Conservation (phyloP, 495 filamentous ascomycete species). For the Penicillium manginii region DNA sequence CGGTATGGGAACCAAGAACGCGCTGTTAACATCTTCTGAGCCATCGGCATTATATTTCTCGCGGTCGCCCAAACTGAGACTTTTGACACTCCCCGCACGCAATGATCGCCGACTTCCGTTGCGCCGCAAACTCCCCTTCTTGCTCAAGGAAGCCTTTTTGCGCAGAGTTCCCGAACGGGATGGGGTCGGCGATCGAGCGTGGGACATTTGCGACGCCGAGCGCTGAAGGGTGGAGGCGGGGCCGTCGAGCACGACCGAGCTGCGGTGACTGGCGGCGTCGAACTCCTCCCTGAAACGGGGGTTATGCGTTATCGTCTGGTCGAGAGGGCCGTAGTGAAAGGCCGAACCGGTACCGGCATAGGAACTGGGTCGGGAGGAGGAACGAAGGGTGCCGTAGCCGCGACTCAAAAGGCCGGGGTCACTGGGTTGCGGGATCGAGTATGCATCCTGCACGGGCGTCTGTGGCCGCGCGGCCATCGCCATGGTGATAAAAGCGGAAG, state of each 20-base stretch:
- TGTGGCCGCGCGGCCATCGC: slow-evolving; percentile 48
- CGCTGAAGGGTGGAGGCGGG: slow-evolving; percentile 44
- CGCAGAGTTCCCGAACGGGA: slow-evolving; percentile 79
- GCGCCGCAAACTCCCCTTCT: slow-evolving; percentile 74
- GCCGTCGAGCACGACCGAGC: slow-evolving; percentile 59
- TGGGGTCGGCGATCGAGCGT: slow-evolving; percentile 53
- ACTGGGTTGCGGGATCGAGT: slow-evolving; percentile 35
- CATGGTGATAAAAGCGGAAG: slow-evolving; percentile 36
- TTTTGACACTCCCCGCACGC: slow-evolving; percentile 81
- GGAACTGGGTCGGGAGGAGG: slow-evolving; percentile 44
- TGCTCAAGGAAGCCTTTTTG: slow-evolving; percentile 80
- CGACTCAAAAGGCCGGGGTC: slow-evolving; percentile 35
- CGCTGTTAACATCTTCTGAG: slow-evolving; percentile 75
- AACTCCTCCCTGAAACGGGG: slow-evolving; percentile 71
- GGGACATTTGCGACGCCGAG: slow-evolving; percentile 58
- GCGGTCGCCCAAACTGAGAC: slow-evolving; percentile 65
- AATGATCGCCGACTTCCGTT: slow-evolving; percentile 75
- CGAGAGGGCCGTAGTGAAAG: slow-evolving; percentile 45
- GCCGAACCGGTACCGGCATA: slow-evolving; percentile 39
- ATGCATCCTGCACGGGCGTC: slow-evolving; percentile 48
- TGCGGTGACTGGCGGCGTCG: slow-evolving; percentile 67
- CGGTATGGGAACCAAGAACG: slow-evolving; percentile 86
- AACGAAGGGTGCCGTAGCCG: slow-evolving; percentile 34
- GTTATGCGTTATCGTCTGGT: slow-evolving; percentile 50
- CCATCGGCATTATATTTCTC: slow-evolving; percentile 60